Evolutionary conservation across 305 asterid species (phyloP), one percentile per base, ranked within the genome.

Genomic region (Solanum hybrid): DNA sequence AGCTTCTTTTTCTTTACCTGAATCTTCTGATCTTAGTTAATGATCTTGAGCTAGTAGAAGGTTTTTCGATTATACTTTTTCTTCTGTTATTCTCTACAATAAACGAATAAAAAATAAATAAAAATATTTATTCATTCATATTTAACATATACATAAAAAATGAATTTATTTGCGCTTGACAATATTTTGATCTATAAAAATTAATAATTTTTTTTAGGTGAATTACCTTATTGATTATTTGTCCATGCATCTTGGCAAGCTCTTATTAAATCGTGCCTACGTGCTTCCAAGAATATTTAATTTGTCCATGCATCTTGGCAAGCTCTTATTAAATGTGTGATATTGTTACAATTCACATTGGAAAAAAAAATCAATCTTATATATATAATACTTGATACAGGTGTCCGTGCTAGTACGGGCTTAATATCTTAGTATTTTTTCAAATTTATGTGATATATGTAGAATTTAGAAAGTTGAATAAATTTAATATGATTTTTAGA

Each of bases 341-440:
- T 37, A 3, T 75, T 75, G 40, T 79, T 6, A 79, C 10, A 36
- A 79, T 37, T 78, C 84, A 34, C 29, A 35, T 6, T n/a, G n/a
- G 20, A 37, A 79, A 79, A 36, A 79, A 27, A 10, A 56, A 56
- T 22, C 20, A 36, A n/a, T 24, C 17, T 37, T 37, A 12, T 5
- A 37, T 37, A 79, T 3, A 36, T 38, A 40, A 40, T 10, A 40
- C 0, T 40, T 3, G 46, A 40, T 40, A 40, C 5, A 40, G 5
- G 51, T 40, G 51, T 0, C 0, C 2, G 0, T 10, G 5, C 51
- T 40, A 40, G 51, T 5, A 40, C 51, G 0, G 0, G 51, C 14
- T 1, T 5, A 40, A 40, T 40, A 3, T 40, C 14, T 40, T 40
- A 40, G 51, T 40, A 40, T 40, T 40, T 40, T 10, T 40, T 40